Base-by-base conservation (phyloP, 768 basidiomycete genomes). In the Kwoniella pini region DNA sequence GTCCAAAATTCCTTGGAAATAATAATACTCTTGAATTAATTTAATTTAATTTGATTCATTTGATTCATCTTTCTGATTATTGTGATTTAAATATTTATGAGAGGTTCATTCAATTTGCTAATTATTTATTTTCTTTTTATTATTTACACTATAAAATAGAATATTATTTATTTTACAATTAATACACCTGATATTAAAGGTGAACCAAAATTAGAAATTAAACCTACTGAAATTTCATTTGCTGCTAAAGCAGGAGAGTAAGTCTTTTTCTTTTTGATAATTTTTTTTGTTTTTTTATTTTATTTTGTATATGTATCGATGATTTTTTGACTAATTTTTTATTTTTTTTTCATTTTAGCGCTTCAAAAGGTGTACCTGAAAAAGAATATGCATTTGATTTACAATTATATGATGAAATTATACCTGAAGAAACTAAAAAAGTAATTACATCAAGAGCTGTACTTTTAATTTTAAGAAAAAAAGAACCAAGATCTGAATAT, bases 81-180 rank as follows among this genome's bases (percentile, higher is more conserved):
- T 21, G 6, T 30, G 12, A 4, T 13, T n/a, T 57, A 12, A 36
- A 36, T 36, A 7, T 9, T 36, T 15, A 36, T 9, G 33, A 15
- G 33, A 36, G 15, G 15, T 7, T 36, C 33, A 36, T n/a, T n/a
- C n/a, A n/a, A n/a, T n/a, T n/a, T n/a, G 33, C 33, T 36, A 15
- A 36, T 15, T 36, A 15, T 36, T 9, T 36, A 7, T 36, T 15
- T 36, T 15, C 9, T 9, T 36, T 7, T 36, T 9, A 36, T 36
- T 36, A 36, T n/a, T n/a, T n/a, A n/a, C n/a, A n/a, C n/a, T n/a
- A n/a, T n/a, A n/a, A n/a, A n/a, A n/a, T 19, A 95, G 93, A 96
- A 96, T 79, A 72, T 91, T 81, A 76, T 97, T 74, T 93, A 84
- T 78, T 77, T 95, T 72, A 93, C 93, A 9, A 80, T 77, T 58